These are phyloP conservation scores for Exsudoporus frostii DNA, from an alignment of 768 basidiomycete genomes.

Conservation along the genomic window DNA sequence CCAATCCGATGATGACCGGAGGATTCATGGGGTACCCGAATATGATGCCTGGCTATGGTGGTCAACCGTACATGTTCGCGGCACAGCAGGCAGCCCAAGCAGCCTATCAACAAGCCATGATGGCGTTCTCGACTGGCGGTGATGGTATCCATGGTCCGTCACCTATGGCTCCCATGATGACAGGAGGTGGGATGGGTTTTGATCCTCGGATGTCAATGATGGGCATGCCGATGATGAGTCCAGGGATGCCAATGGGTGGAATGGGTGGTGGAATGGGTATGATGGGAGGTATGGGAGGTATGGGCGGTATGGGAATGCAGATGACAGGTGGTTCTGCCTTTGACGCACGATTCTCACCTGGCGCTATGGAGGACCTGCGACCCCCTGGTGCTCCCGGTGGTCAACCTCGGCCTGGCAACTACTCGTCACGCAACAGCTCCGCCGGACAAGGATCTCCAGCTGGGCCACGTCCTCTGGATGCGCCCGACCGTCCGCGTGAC, in stretches of 20 bases:
- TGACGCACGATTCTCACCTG: constrained; percentile 53
- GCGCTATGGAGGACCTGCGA: constrained; percentile 27
- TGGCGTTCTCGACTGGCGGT: constrained; percentile 77
- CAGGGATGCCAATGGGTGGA: constrained; percentile 33
- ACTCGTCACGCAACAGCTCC: constrained; percentile 49
- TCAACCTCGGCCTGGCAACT: constrained; percentile 28
- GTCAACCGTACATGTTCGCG: constrained; percentile 81
- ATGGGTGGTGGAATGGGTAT: constrained; percentile 45
- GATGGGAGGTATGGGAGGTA: constrained; percentile 37
- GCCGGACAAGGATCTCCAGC: constrained; percentile 54
- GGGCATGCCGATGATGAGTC: constrained; percentile 68
- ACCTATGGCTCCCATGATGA: constrained; percentile 55
- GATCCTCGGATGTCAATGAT: constrained; percentile 85
- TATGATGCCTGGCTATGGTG: constrained; percentile 42
- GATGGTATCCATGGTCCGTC: constrained; percentile 40
- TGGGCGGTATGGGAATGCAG: constrained; percentile 48
- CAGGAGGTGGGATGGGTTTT: constrained; percentile 51
- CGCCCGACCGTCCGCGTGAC: constrained; percentile 23
- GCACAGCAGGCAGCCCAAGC: constrained; percentile 79
- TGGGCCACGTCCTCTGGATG: constrained; percentile 32
- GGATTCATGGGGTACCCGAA: constrained; percentile 41
- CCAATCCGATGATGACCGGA: constrained; percentile 54
- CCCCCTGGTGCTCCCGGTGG: constrained; percentile 28
- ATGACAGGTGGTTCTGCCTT: constrained; percentile 64
- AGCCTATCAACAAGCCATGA: constrained; percentile 89